These are phyloP conservation scores for Mycena amicta DNA, from an alignment of 768 basidiomycete species.

Conservation along the genomic window DNA sequence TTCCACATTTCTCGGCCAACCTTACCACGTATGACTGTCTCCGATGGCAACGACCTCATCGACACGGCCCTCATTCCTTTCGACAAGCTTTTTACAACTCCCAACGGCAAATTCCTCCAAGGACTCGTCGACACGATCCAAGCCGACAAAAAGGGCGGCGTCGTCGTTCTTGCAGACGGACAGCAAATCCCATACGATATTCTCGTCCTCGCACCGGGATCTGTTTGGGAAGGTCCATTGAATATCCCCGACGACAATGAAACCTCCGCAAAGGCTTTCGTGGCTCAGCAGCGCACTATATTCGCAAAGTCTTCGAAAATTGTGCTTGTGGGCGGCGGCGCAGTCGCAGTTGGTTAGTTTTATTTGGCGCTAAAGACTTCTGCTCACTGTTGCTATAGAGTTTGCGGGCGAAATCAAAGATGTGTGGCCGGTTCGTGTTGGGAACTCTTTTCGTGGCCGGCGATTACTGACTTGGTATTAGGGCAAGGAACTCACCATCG, in stretches of 20 bases:
- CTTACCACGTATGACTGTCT: slow-evolving; percentile 42
- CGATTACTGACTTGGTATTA: slow-evolving; percentile 11
- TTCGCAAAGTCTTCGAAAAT: slow-evolving; percentile 39
- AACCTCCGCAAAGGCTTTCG: slow-evolving; percentile 28
- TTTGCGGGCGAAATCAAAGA: slow-evolving; percentile 48
- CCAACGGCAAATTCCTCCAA: slow-evolving; percentile 44
- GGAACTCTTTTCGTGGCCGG: not conserved
- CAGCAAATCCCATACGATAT: slow-evolving; percentile 48
- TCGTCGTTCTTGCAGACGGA: slow-evolving; percentile 47
- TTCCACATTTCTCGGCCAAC: slow-evolving; percentile 44
- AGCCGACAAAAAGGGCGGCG: slow-evolving; percentile 36
- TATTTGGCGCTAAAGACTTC: slow-evolving; percentile 11
- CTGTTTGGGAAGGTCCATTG: slow-evolving; percentile 45
- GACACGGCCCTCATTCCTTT: slow-evolving; percentile 46
- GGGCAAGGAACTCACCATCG: slow-evolving; percentile 58
- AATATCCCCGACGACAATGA: slow-evolving; percentile 32
- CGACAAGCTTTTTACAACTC: slow-evolving; percentile 46
- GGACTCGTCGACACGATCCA: slow-evolving; percentile 33
- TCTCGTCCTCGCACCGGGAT: slow-evolving; percentile 61
- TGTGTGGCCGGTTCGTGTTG: slow-evolving; percentile 36
- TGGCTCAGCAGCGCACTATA: slow-evolving; percentile 17
- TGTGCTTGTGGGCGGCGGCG: slow-evolving; percentile 44
- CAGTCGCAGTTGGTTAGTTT: slow-evolving; percentile 37
- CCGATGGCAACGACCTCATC: slow-evolving; percentile 27
- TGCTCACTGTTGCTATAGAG: slow-evolving; percentile 27